Evolutionary conservation across 306 rosid species (phyloP).

Genomic region (Prunus kanzakura): DNA sequence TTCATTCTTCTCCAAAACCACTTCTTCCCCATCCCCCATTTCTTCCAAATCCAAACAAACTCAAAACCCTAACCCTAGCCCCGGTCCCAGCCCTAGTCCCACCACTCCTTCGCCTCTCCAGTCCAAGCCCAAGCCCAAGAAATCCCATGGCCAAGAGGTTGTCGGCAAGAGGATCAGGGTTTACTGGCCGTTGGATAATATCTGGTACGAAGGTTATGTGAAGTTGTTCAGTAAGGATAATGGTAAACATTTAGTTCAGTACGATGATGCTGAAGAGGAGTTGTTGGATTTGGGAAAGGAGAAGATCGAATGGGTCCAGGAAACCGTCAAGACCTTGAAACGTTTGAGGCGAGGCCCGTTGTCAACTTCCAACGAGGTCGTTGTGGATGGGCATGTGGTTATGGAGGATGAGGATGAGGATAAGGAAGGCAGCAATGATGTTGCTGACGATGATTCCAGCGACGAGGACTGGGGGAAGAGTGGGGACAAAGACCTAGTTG

Average conservation of each 20-base stretch:
- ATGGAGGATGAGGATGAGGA: conserved; percentile 11
- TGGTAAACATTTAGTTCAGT: conserved; percentile 55
- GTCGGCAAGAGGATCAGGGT: conserved; percentile 74
- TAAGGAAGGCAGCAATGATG: conserved; percentile 23
- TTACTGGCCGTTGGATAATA: conserved; percentile 72
- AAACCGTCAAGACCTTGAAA: conserved; percentile 35
- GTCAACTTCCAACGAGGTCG: background rate
- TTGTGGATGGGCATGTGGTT: conserved; percentile 18
- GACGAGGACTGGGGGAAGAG: conserved; percentile 81
- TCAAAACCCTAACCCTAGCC: conserved; percentile 15
- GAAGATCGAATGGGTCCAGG: conserved; percentile 63
- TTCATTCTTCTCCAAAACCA: conserved; percentile 70
- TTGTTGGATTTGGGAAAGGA: conserved; percentile 50
- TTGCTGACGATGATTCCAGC: conserved; percentile 51
- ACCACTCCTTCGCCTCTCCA: conserved; percentile 62
- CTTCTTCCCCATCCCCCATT: conserved; percentile 25
- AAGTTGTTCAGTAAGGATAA: conserved; percentile 41
- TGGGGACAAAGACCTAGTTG: conserved; percentile 33
- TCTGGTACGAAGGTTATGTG: conserved; percentile 80
- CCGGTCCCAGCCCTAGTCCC: conserved; percentile 22
- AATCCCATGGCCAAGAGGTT: conserved; percentile 36
- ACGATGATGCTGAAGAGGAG: conserved; percentile 80
- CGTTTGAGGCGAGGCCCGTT: conserved; percentile 45
- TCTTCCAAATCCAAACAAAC: conserved; percentile 26
- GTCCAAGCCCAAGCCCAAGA: conserved; percentile 38